Conservation (phyloP, 345 rosid genomes). For the Eucalyptus paniculata region DNA sequence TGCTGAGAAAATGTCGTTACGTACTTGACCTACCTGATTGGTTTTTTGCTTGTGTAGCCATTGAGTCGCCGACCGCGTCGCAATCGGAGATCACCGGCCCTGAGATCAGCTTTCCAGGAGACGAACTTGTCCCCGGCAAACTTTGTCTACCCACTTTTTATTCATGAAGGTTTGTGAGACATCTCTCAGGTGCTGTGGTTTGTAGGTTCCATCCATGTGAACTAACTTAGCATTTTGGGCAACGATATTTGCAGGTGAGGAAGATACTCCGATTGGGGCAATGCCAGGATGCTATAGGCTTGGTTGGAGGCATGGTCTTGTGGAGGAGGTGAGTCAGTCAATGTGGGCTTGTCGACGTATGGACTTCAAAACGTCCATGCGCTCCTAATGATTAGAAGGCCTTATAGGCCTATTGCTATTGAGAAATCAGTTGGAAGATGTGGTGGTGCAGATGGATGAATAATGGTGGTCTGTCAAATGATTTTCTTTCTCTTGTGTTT, state of each 20-base stretch:
- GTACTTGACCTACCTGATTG: background rate
- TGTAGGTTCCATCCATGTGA: background rate
- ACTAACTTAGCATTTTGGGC: background rate
- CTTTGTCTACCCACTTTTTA: constrained; percentile 88
- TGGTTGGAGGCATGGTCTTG: constrained; percentile 94
- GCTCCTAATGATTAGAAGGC: background rate
- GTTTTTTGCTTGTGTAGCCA: constrained; percentile 22
- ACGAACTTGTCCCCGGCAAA: constrained; percentile 74
- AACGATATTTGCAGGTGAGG: constrained; percentile 49
- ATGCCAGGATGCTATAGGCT: constrained; percentile 99
- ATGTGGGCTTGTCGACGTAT: background rate
- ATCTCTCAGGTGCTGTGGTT: background rate
- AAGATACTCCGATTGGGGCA: constrained; percentile 96
- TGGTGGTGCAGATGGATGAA: background rate
- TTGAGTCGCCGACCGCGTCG: constrained; percentile 79
- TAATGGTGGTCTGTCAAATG: background rate
- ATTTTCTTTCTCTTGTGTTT: background rate
- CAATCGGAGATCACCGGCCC: constrained; percentile 53
- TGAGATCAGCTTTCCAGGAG: constrained; percentile 81
- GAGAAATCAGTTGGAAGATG: background rate
- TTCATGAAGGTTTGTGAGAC: constrained; percentile 71
- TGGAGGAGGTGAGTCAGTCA: constrained; percentile 51
- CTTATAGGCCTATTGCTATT: background rate
- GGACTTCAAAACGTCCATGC: background rate
- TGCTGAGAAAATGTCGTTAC: background rate